Evolutionary conservation across 2,329 filamentous ascomycete species (phyloP).

Genomic region (Pseudocercospora eumusae): DNA sequence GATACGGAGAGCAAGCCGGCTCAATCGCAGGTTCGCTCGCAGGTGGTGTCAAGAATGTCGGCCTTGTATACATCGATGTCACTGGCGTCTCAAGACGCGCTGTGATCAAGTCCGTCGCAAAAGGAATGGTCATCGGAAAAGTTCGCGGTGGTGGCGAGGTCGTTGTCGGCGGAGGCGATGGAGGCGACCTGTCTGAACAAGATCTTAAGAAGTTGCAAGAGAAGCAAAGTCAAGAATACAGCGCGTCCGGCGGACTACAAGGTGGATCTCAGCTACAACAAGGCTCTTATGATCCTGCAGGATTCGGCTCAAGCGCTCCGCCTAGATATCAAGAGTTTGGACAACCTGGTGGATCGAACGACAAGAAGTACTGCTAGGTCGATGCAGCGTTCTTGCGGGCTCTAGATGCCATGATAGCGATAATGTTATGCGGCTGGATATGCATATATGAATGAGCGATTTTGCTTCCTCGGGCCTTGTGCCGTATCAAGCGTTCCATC

Average conservation of each 20-base stretch:
- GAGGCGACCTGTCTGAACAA: constrained; percentile 45
- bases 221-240: constrained; percentile 34
- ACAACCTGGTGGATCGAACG: constrained; percentile 21
- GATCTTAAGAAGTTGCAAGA: constrained; percentile 40
- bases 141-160: constrained; percentile 73
- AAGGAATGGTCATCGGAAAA: constrained; percentile 88
- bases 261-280: constrained; percentile 28
- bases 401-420: constrained; percentile 1
- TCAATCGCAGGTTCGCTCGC: constrained; percentile 73
- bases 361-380: constrained; percentile 4
- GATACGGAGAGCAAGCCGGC: constrained; percentile 83
- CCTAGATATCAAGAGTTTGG: constrained; percentile 35
- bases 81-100: constrained; percentile 87
- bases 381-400: not conserved
- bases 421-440: not conserved
- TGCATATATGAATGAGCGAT: constrained; percentile 10
- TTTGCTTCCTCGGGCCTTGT: not conserved
- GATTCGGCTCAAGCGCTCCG: constrained; percentile 33
- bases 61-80: constrained; percentile 94
- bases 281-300: constrained; percentile 33
- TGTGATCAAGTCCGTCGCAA: constrained; percentile 90
- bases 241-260: constrained; percentile 16
- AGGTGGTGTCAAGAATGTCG: constrained; percentile 91
- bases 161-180: constrained; percentile 69
- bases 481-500: not conserved